Evolutionary conservation across 2,329 filamentous ascomycete species (phyloP).

Genomic region (Sarocladium strictum): DNA sequence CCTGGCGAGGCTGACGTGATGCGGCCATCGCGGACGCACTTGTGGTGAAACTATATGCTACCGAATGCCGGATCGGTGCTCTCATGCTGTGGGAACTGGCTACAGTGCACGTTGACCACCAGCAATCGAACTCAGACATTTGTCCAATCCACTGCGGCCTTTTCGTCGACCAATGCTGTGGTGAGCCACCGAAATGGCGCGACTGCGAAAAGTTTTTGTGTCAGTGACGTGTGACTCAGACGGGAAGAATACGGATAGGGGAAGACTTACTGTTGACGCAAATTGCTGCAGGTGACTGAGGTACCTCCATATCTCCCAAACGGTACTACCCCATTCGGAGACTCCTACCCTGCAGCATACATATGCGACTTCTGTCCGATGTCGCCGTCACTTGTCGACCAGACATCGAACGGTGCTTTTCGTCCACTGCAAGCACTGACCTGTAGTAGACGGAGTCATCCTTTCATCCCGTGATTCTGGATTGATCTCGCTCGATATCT

Average conservation of each 20-base stretch:
- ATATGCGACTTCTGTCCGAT: neutral
- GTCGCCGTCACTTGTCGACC: neutral
- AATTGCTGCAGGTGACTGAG: neutral
- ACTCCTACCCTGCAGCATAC: neutral
- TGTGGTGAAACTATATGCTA: neutral
- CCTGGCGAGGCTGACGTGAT: neutral
- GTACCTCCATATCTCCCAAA: neutral
- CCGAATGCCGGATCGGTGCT: constrained; percentile 2
- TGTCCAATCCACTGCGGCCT: constrained; percentile 3
- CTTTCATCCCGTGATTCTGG: no score
- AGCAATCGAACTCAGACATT: neutral
- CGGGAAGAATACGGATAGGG: neutral
- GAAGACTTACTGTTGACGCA: neutral
- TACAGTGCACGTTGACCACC: neutral
- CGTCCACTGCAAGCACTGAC: neutral
- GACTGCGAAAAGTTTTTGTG: constrained; percentile 7
- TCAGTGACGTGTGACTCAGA: constrained; percentile 7
- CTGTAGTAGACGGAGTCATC: no score
- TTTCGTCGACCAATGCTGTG: neutral
- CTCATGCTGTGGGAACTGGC: no score
- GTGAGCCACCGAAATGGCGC: neutral
- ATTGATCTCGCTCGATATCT: no score
- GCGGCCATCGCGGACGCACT: neutral
- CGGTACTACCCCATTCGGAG: neutral
- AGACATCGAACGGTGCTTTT: neutral